phyloP scores from a whole-genome alignment of 108 stramenopile genomes.

The Cyclotella atomus region DNA sequence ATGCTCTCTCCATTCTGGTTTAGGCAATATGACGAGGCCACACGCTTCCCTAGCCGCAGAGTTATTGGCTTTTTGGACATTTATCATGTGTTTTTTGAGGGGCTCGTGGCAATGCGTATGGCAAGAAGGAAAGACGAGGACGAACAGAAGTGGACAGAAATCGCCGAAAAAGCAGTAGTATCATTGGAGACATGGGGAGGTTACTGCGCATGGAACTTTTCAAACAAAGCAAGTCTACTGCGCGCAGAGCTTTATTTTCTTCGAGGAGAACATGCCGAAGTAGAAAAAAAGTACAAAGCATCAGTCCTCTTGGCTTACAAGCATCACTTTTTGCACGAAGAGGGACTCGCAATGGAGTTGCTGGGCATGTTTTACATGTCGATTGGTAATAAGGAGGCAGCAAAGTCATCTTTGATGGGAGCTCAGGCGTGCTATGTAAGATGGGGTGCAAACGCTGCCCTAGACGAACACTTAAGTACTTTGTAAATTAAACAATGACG shows the following conservation, averaged over 20 bases:
- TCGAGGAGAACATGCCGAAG: neutral
- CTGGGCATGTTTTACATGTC: neutral
- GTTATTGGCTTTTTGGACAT: neutral
- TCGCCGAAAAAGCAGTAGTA: neutral
- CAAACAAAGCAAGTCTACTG: slow-evolving; percentile 4
- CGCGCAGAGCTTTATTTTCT: slow-evolving; percentile 4
- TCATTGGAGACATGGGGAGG: neutral
- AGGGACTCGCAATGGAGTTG: slow-evolving; percentile 16
- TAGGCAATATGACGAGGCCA: slow-evolving; percentile 3
- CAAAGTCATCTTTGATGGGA: neutral
- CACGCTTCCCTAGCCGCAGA: neutral
- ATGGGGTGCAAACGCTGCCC: slow-evolving; percentile 3
- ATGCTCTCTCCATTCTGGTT: neutral
- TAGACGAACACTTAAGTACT: neutral
- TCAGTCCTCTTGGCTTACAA: neutral
- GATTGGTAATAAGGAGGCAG: neutral
- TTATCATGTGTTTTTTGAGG: slow-evolving; percentile 13
- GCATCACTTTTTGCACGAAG: slow-evolving; percentile 7
- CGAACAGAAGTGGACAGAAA: neutral
- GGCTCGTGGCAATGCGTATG: neutral
- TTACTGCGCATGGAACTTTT: slow-evolving; percentile 7
- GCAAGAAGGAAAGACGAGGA: neutral
- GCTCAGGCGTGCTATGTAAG: neutral
- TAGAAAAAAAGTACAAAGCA: neutral
- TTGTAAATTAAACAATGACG: neutral